Base-by-base conservation (phyloP, 2,329 filamentous ascomycete genomes). In the Didymella arachidicola region DNA sequence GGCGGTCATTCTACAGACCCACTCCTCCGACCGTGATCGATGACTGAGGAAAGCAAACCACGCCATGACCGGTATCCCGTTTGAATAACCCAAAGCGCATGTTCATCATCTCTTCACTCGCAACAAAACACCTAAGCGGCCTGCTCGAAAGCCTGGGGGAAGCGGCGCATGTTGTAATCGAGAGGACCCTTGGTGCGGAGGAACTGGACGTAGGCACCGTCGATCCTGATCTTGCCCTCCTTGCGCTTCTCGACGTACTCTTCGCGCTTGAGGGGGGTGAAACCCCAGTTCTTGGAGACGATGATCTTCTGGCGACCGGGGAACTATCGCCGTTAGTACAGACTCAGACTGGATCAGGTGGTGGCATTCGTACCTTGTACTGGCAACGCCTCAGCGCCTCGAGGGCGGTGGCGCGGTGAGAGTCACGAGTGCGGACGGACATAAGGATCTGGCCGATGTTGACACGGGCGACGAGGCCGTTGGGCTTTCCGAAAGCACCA, bases 241-340 rank as follows among this genome's bases (percentile, higher is more conserved):
- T 92, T 87, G 88, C 96, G 96, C 86, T 94, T 91, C 83, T 93
- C 88, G 79, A 96, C 86, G 86, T 98, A 99, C 83, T 99, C 95
- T 75, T 98, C 95, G 76, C 95, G 93, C 78, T 92, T 90, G 77
- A 99, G 92, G 79, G 93, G 93, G 66, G 95, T 99, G 91, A 99
- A 99, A 75, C 95, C 95, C 95, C 95, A 99, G 89, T 99, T 99
- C 93, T 98, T 99, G 87, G 91, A 96, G 85, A 98, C 90, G 79
- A 99, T 97, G 86, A 99, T 98, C 93, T 99, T 99, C 89, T 99
- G 95, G 85, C 95, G 94, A 83, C 95, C 95, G 73, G 95, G 95
- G 92, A 99, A 99, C 72, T 76, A 26, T n/a, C 8, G 16, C n/a
- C 41, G 12, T 60, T n/a, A 60, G 58, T 29, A 36, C 16, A 7